phyloP scores from a whole-genome alignment of 176 grass and related monocot genomes.

The Miscanthus lutarioriparius region DNA sequence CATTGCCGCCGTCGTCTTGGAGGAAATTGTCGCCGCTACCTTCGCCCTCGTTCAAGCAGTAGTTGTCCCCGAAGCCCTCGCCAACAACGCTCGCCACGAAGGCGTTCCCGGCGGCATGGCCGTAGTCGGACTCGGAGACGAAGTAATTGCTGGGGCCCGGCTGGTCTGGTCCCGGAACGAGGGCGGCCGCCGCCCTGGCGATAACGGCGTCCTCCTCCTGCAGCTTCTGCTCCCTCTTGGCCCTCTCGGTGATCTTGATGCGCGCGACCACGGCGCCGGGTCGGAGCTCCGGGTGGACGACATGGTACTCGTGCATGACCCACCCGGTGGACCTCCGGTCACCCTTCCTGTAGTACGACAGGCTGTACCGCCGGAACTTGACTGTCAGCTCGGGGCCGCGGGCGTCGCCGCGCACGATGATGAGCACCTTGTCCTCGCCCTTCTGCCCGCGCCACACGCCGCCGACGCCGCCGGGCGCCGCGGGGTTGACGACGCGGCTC shows the following conservation, averaged over 20 bases:
- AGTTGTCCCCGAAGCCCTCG: no score
- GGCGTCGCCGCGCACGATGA: neutral
- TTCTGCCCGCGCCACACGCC: slow-evolving; percentile 21
- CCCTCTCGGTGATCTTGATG: neutral
- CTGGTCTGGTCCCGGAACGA: neutral
- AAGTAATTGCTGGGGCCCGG: neutral
- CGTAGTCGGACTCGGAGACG: neutral
- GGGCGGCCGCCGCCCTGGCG: neutral
- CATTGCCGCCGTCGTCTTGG: neutral
- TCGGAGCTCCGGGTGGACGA: neutral
- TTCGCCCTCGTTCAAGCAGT: no score
- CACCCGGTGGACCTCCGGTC: neutral
- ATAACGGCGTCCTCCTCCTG: neutral
- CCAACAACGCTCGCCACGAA: neutral
- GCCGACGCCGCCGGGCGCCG: neutral
- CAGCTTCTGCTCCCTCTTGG: neutral
- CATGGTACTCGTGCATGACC: slow-evolving; percentile 32
- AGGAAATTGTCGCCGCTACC: no score
- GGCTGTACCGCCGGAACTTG: neutral
- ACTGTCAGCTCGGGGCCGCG: neutral
- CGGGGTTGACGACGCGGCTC: neutral
- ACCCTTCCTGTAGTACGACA: neutral
- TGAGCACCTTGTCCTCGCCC: neutral
- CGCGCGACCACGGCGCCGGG: slow-evolving; percentile 10
- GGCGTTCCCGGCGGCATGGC: no score